A percentile compares a stretch with the other conserved stretches of the same genome.
phyloP scores from a whole-genome alignment of 2,329 filamentous ascomycete species.

The Alternaria sp. region DNA sequence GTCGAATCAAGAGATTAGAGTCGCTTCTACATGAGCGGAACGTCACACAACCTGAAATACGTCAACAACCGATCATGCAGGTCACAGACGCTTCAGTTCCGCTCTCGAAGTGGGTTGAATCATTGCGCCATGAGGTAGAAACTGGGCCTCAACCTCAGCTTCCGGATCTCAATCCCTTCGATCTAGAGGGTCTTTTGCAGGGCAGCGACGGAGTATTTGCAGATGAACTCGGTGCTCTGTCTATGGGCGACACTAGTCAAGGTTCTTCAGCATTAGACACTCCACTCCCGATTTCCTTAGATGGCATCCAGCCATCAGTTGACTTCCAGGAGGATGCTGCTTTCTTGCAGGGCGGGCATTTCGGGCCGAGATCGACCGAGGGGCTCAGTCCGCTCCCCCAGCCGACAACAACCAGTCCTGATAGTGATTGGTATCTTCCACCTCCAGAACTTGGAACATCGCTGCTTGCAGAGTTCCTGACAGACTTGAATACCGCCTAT shows the following conservation, averaged over 20 bases:
- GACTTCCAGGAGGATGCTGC: conserved; percentile 26
- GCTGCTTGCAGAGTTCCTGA: conserved; percentile 34
- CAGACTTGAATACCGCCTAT: conserved; percentile 36
- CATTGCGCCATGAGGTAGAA: conserved; percentile 31
- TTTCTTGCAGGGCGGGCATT: conserved; percentile 22
- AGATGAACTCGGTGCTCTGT: not conserved
- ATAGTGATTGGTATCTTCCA: conserved; percentile 32
- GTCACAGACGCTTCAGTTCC: conserved; percentile 22
- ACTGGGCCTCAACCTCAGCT: conserved; percentile 18
- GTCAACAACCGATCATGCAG: conserved; percentile 24
- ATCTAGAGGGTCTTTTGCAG: conserved; percentile 9
- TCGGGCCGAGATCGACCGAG: conserved; percentile 6
- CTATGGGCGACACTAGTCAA: not conserved
- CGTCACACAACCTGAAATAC: conserved; percentile 28
- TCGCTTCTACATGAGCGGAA: conserved; percentile 32
- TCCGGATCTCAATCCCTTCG: conserved; percentile 21
- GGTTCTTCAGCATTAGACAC: not conserved
- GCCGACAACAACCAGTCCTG: not conserved
- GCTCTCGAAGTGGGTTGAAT: conserved; percentile 27
- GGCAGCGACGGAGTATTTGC: not conserved
- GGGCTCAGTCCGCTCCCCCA: conserved; percentile 1
- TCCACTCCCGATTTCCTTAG: not conserved
- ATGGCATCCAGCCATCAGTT: conserved; percentile 15
- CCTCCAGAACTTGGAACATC: conserved; percentile 32
- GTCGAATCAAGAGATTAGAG: conserved; percentile 33